A percentile compares a stretch with the other conserved stretches of the same genome.
phyloP scores from a whole-genome alignment of 2,329 filamentous ascomycete genomes.

The Colletotrichum plurivorum region DNA sequence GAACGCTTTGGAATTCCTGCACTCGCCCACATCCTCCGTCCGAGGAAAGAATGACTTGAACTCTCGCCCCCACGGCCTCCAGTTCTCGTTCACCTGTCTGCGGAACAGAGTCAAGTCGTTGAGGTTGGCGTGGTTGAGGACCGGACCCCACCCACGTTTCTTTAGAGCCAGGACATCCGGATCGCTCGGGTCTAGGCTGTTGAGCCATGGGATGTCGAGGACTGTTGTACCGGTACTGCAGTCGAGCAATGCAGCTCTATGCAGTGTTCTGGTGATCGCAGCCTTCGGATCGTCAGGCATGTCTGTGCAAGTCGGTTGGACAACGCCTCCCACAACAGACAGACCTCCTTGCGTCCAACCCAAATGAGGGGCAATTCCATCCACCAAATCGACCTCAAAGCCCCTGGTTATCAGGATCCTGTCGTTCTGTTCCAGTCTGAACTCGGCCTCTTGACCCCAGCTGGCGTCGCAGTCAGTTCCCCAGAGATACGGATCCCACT shows the following conservation, averaged over 20 bases:
- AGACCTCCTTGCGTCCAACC: constrained; percentile 25
- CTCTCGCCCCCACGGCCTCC: constrained; percentile 12
- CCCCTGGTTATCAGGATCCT: constrained; percentile 1
- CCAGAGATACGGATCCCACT: constrained; percentile 32
- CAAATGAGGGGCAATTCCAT: constrained; percentile 21
- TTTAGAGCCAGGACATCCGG: constrained; percentile 11
- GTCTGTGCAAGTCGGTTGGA: background rate
- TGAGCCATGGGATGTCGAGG: constrained; percentile 32
- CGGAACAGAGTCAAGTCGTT: constrained; percentile 24
- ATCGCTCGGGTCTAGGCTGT: constrained; percentile 6
- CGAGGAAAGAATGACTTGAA: constrained; percentile 15
- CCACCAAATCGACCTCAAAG: constrained; percentile 20
- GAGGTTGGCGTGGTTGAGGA: constrained; percentile 31
- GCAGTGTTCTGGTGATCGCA: constrained; percentile 11
- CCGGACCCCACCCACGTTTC: constrained; percentile 20
- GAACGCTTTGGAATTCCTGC: constrained; percentile 6
- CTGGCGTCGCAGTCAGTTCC: constrained; percentile 29
- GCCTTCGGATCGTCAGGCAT: constrained; percentile 13
- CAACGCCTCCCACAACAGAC: background rate
- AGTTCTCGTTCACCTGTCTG: constrained; percentile 13
- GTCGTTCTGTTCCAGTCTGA: background rate
- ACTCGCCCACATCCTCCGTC: constrained; percentile 3
- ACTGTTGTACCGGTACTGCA: constrained; percentile 12
- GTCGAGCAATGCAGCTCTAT: constrained; percentile 17
- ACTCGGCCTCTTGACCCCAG: constrained; percentile 25